These are phyloP conservation scores for Dactylis glomerata DNA, from an alignment of 176 grass and related monocot species.

Conservation along the genomic window DNA sequence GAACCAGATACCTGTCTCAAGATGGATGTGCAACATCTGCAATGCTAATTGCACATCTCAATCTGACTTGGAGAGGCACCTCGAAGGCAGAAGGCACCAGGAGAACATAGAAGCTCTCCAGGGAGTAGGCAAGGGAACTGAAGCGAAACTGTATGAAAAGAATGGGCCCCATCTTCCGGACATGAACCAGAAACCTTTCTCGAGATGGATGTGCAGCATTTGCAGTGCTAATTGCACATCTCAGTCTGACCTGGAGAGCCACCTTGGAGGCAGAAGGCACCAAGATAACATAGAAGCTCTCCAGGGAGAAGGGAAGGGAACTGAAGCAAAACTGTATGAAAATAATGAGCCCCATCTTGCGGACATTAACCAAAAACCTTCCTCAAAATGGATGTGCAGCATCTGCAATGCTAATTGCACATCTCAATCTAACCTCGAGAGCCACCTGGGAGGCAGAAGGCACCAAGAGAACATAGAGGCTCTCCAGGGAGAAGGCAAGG, in stretches of 20 bases:
- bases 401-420: slow-evolving; percentile 21
- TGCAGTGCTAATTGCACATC: slow-evolving; percentile 23
- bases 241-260: slow-evolving; percentile 2
- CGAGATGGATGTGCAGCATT: slow-evolving; percentile 30
- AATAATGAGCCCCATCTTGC: background rate
- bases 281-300: slow-evolving; percentile 8
- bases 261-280: slow-evolving; percentile 30
- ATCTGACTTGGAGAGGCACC: slow-evolving; percentile 21
- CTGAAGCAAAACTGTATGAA: background rate
- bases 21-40: slow-evolving; percentile 31
- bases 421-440: slow-evolving; percentile 13
- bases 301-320: background rate
- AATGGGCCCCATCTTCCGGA: background rate
- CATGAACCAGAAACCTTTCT: background rate
- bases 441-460: slow-evolving; percentile 27
- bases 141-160: background rate
- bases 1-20: background rate
- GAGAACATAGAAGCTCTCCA: background rate
- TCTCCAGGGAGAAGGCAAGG: background rate
- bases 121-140: background rate
- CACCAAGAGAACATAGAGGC: slow-evolving; percentile 15
- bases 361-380: background rate
- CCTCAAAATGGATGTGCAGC: slow-evolving; percentile 24
- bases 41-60: slow-evolving; percentile 14
- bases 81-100: slow-evolving; percentile 19